phyloP scores from a whole-genome alignment of 164 flowering plant species.

The Nelumbo lutea region DNA sequence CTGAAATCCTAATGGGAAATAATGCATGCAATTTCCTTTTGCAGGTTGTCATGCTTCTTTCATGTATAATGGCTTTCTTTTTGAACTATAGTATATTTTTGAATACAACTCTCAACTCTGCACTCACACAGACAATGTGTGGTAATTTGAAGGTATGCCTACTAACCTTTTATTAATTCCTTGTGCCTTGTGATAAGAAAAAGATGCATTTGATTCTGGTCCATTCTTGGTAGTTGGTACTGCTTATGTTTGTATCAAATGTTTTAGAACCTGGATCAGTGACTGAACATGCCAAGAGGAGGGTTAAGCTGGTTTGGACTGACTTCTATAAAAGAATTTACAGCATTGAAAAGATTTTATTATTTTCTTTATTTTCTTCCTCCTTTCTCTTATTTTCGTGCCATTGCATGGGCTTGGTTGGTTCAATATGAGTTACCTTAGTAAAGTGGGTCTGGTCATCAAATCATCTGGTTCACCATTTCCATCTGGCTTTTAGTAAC shows the following conservation, averaged over 20 bases:
- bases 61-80: slow-evolving; percentile 79
- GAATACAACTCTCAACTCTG: slow-evolving; percentile 85
- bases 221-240: background rate
- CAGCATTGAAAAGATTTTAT: too few relatives aligned
- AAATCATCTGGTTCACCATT: too few relatives aligned
- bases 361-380: too few relatives aligned
- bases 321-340: too few relatives aligned
- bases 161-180: background rate
- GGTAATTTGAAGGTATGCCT: slow-evolving; percentile 76
- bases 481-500: too few relatives aligned
- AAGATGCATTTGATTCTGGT: background rate
- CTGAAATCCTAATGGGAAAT: slow-evolving; percentile 4
- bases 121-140: slow-evolving; percentile 86
- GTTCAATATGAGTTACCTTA: too few relatives aligned
- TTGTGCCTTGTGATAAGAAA: background rate
- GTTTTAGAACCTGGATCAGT: background rate
- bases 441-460: too few relatives aligned
- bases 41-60: slow-evolving; percentile 79
- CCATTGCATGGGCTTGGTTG: too few relatives aligned
- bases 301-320: too few relatives aligned
- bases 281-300: too few relatives aligned
- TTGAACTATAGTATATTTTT: slow-evolving; percentile 70
- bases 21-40: slow-evolving; percentile 11
- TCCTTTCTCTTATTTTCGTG: too few relatives aligned
- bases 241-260: background rate